Conservation (phyloP, 257 asterid species). For the Fraxinus pennsylvanica region DNA sequence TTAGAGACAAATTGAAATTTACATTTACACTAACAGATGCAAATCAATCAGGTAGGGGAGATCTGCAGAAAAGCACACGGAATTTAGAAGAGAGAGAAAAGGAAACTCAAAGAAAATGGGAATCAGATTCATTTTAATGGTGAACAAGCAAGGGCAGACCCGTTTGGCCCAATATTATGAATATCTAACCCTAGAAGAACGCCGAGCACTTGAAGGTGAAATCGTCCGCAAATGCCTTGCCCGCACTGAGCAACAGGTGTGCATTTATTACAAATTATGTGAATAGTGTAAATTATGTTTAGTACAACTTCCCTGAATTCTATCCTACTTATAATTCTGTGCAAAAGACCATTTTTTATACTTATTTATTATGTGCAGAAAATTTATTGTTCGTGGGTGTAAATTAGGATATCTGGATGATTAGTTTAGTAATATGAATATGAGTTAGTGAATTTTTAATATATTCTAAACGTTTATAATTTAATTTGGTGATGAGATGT, state of each 20-base stretch:
- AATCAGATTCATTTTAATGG: constrained; percentile 91
- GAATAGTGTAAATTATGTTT: not conserved
- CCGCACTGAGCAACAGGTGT: constrained; percentile 89
- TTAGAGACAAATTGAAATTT: not conserved
- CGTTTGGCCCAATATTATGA: constrained; percentile 96
- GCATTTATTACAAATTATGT: not conserved
- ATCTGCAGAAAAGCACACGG: not conserved
- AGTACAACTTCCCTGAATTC: not conserved
- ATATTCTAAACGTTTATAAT: not conserved
- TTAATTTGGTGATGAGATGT: not conserved
- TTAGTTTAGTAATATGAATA: not conserved
- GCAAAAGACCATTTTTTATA: not conserved
- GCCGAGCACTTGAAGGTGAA: constrained; percentile 99
- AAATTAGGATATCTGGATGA: not conserved
- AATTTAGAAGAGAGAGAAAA: not conserved
- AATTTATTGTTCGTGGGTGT: not conserved
- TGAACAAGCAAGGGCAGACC: constrained; percentile 98
- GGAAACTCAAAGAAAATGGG: constrained; percentile 49
- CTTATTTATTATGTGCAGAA: not conserved
- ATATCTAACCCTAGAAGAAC: constrained; percentile 84
- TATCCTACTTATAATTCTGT: not conserved
- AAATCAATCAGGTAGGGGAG: not conserved
- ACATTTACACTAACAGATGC: not conserved
- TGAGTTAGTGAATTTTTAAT: not conserved
- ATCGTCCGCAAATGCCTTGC: constrained; percentile 98